Evolutionary conservation across 495 filamentous ascomycete species (phyloP), one percentile per base, ranked within the genome.

Genomic region (Pseudomonodictys pantanalensis): DNA sequence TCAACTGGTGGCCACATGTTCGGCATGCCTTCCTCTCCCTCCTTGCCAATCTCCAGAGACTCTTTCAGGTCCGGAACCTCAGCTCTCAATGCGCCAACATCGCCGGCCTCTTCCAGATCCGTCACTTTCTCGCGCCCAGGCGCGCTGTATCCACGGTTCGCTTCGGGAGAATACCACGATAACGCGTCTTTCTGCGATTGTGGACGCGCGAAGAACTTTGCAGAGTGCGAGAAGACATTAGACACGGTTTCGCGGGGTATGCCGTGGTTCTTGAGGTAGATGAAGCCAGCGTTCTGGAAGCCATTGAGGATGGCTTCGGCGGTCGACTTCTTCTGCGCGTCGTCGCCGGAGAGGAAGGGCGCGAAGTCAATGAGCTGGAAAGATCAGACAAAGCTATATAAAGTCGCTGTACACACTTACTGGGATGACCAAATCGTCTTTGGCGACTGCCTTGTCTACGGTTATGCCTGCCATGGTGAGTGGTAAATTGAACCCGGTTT

Each of bases 211-310:
- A 97, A 97, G 79, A 96, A 95, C 29, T 74, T 71, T 39, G 86
- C 84, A 1, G 90, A 95, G 24, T 83, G 80, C 35, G 73, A 65
- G 70, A 96, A 97, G 52, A 89, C 83, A 23, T 72, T 35, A 6
- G 62, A 28, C 6, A 75, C 52, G 17, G 52, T 78, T 15, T 79
- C 73, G 10, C 81, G 71, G 0, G 86, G 77, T 53, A 97, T 88
- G 25, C 81, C 76, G 66, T 90, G 86, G 68, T 91, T 84, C 49
- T 83, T 88, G 41, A 97, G 82, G 72, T 97, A 97, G 68, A 96
- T 81, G 73, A 97, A 97, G 29, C 92, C 92, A 3, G 90, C 89
- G 8, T 79, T 85, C 55, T 88, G 86, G 75, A 97, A 96, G 18
- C 89, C 92, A 22, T 81, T 65, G 23, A 91, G 82, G 58, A 97